Evolutionary conservation across 2,329 filamentous ascomycete genomes (phyloP).

Genomic region (Curvularia sp.): DNA sequence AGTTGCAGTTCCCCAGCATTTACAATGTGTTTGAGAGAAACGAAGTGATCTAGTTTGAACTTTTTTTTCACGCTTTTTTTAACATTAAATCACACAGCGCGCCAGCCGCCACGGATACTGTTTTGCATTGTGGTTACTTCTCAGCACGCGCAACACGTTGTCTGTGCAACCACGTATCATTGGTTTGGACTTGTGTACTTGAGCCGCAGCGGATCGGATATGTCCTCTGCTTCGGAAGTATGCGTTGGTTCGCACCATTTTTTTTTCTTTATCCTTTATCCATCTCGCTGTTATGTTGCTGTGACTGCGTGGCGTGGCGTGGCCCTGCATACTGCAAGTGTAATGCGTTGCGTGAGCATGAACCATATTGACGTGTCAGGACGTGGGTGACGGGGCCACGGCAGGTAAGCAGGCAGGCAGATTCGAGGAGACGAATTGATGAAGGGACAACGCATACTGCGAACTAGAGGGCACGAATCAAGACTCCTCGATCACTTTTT

Average conservation of each 20-base stretch:
- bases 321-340: conserved; percentile 3
- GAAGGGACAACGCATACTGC: conserved; percentile 30
- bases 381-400: background rate
- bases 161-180: background rate
- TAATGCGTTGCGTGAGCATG: conserved; percentile 27
- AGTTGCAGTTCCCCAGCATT: background rate
- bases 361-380: conserved; percentile 47
- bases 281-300: background rate
- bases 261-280: background rate
- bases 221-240: background rate
- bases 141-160: background rate
- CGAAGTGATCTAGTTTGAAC: background rate
- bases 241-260: background rate
- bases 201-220: background rate
- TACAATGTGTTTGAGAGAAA: background rate
- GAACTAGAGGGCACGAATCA: conserved; percentile 33
- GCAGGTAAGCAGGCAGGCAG: conserved; percentile 1
- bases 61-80: background rate
- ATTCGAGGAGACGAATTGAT: background rate
- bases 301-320: conserved; percentile 2
- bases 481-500: background rate
- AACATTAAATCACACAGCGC: background rate
- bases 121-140: background rate
- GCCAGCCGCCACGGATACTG: background rate
- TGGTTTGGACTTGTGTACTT: background rate